Evolutionary conservation across 495 filamentous ascomycete species (phyloP), one percentile per base, ranked within the genome.

Genomic region (Penicilliopsis zonata): DNA sequence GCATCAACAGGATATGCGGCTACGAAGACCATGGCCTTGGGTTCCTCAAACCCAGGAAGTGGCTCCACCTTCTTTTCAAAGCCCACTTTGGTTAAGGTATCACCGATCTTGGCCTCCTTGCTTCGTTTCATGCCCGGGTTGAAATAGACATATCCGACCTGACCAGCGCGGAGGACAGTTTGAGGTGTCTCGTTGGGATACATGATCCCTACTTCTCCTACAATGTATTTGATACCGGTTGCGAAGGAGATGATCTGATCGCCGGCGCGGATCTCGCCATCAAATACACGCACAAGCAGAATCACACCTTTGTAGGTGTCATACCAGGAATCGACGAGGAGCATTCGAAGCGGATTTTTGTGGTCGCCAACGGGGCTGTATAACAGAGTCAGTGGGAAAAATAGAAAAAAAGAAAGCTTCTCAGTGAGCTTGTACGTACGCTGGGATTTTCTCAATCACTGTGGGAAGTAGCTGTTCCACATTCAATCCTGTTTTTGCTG

Each of bases 11-110:
- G 90, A 42, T 92, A 98, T 1, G 92, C 90, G 4, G 88, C 86
- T 8, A 98, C 90, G 47, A 96, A 98, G 14, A 95, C 90, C 90
- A 98, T 98, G 2, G 88, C 78, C 55, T 98, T 93, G 5, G 90
- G 90, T 49, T 98, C 92, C 55, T 94, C 90, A 40, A 98, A 98
- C 1, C 90, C 92, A 0, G 84, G 84, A 35, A 86, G 74, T 13
- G 82, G 76, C 49, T 85, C 70, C 1, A 98, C 86, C 1, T 64
- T 41, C 37, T 75, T 73, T 52, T 94, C 82, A 9, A 57, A 75
- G 0, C 87, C 88, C 5, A 86, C 72, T n/a, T 68, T 78, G 2
- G 90, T 94, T 47, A 80, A 94, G 1, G 90, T 96, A 42, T 96
- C 92, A 13, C 90, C 90, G 30, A 96, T 78, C 59, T 94, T 92